These are phyloP conservation scores for Berkeleyomyces rouxiae DNA, from an alignment of 2,329 filamentous ascomycete genomes.

Conservation along the genomic window DNA sequence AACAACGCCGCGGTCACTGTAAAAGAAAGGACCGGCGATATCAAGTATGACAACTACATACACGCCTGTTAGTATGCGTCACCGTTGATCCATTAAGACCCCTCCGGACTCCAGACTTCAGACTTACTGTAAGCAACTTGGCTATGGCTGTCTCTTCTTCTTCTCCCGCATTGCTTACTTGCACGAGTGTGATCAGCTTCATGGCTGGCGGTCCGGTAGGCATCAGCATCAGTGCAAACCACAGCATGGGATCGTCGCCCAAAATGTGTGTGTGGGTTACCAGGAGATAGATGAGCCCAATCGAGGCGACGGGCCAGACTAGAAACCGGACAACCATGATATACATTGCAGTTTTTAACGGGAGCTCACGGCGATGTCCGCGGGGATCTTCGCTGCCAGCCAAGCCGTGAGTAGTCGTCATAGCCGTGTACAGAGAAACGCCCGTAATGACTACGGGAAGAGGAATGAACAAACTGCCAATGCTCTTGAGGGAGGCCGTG, in stretches of 20 bases:
- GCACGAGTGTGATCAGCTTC: slow-evolving; percentile 30
- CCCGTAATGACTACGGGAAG: slow-evolving; percentile 50
- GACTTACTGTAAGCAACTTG: slow-evolving; percentile 26
- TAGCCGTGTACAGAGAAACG: slow-evolving; percentile 42
- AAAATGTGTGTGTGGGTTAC: slow-evolving; percentile 35
- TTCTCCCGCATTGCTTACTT: slow-evolving; percentile 25
- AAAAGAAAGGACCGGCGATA: neutral
- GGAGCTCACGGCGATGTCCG: slow-evolving; percentile 25
- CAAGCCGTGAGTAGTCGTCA: slow-evolving; percentile 16
- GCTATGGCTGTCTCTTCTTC: slow-evolving; percentile 27
- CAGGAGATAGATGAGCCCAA: slow-evolving; percentile 37
- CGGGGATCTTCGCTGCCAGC: slow-evolving; percentile 19
- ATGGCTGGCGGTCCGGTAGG: slow-evolving; percentile 30
- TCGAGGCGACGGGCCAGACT: slow-evolving; percentile 40
- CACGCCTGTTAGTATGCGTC: neutral
- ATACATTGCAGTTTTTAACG: slow-evolving; percentile 32
- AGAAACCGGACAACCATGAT: slow-evolving; percentile 41
- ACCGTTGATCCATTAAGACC: neutral
- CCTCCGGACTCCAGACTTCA: slow-evolving; percentile 13
- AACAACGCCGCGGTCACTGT: neutral
- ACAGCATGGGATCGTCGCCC: slow-evolving; percentile 43
- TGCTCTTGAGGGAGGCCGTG: slow-evolving; percentile 41
- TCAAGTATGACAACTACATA: neutral
- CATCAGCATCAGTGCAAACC: slow-evolving; percentile 40
- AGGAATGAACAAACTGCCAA: slow-evolving; percentile 47